Evolutionary conservation across 805 yeast genomes (phyloP), one percentile per base, ranked within the genome.

Genomic region (Metschnikowia proteae): DNA sequence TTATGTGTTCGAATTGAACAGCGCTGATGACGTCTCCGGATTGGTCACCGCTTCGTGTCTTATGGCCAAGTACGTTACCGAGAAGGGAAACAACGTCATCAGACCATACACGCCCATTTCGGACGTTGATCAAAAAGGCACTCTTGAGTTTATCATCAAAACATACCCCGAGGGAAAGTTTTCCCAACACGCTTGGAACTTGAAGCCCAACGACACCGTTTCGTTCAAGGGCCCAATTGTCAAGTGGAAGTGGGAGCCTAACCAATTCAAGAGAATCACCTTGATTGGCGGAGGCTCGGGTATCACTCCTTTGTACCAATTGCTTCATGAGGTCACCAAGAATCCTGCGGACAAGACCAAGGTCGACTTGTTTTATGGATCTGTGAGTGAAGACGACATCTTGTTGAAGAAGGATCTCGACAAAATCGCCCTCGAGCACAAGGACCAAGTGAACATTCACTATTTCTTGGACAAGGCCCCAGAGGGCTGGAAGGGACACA

Each of bases 241-340:
- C 62, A 94, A 94, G 77, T 91, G 94, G 88, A 82, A 85, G 66
- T 88, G 95, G 89, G 79, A 79, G 60, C 86, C 92, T 59, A 92
- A 94, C 78, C 81, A 83, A 65, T 92, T 80, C 75, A 81, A 86
- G 62, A 74, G 82, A 56, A 82, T 94, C 65, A 81, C 85, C 50
- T 79, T 94, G 65, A 76, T 94, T 59, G 98, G 97, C 61, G 99
- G 96, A 63, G 99, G 99, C 65, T 79, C 96, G 45, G 98, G 98
- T 71, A 91, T 94, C 68, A 88, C 97, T 42, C 99, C 99, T 51
- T 78, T 94, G 70, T 91, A 79, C 78, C 99, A 94, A 76, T 72
- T 94, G 67, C 68, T 88, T 54, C 85, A 82, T 62, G 83, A 81
- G 66, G 80, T 92, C 65, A 77, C 87, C 62, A 76, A 78, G 65